Evolutionary conservation across 148 eudicot species (phyloP), one percentile per base, ranked within the genome.

Genomic region (Rhododendron ferrugineum): DNA sequence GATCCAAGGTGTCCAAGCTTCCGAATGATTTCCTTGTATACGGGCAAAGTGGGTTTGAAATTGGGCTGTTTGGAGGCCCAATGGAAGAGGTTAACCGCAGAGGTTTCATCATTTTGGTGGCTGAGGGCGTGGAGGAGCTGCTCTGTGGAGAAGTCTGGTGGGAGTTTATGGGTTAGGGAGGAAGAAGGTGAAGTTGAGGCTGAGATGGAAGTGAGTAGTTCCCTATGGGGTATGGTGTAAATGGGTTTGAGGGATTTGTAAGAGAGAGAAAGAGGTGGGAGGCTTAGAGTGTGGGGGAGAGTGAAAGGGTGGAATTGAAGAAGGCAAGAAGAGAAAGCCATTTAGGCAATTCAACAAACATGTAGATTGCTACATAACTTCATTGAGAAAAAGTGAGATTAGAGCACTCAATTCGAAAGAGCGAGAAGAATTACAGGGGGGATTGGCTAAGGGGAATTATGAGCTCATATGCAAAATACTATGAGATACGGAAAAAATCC

Each of bases 61-160:
- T 86, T 89, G 8, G 99, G 93, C 87, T 95, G 96, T 80, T 92
- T 86, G 18, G 93, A 90, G 70, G 99, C 99, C 97, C 96, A 97
- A 74, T 90, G 89, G 82, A 95, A 97, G 76, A 97, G 90, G 79
- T 89, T 83, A 13, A 97, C 88, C 1, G 94, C 98, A 80, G 92
- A 88, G 54, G 88, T 89, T 36, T 92, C 94, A 84, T 97, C 95
- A 11, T 91, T 88, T 81, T 92, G 93, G 30, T 82, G 76, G 54
- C 94, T 89, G 22, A 97, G 84, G 58, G 93, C 85, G 81, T 92
- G 92, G 77, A 97, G 82, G 30, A 97, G 91, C 82, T 94, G 93
- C 62, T 90, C 92, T 30, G 91, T 84, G 18, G 95, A 90, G 86
- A 94, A 94, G 73, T 91, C 87, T 7, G 92, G 87, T 0, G 93